These are phyloP conservation scores for Ustilaginoidea virens DNA, from an alignment of 2,329 filamentous ascomycete species.

Conservation along the genomic window DNA sequence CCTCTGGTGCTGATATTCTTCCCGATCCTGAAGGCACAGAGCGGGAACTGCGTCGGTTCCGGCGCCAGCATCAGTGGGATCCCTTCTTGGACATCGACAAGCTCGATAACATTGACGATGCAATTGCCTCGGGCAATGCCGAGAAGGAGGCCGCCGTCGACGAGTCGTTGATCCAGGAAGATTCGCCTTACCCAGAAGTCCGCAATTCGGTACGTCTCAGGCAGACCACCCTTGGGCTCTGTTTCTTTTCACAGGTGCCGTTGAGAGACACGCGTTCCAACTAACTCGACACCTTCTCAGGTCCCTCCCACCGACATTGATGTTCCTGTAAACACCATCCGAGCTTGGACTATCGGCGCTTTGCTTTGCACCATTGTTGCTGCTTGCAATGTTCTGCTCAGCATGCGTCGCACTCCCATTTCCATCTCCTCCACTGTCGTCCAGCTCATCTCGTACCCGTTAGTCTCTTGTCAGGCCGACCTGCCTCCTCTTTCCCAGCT, in stretches of 20 bases:
- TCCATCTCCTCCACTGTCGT: slow-evolving; percentile 37
- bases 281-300: slow-evolving; percentile 4
- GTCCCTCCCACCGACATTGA: slow-evolving; percentile 31
- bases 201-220: slow-evolving; percentile 9
- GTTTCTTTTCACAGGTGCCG: background rate
- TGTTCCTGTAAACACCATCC: slow-evolving; percentile 40
- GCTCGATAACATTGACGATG: slow-evolving; percentile 34
- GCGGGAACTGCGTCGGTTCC: slow-evolving; percentile 23
- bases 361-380: slow-evolving; percentile 42
- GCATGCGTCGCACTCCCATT: slow-evolving; percentile 32
- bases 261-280: background rate
- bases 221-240: background rate
- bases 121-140: slow-evolving; percentile 25
- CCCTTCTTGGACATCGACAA: slow-evolving; percentile 39
- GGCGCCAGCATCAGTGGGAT: slow-evolving; percentile 38
- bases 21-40: slow-evolving; percentile 9
- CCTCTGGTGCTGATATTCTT: slow-evolving; percentile 8
- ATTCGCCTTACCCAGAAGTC: slow-evolving; percentile 25
- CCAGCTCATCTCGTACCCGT: slow-evolving; percentile 38
- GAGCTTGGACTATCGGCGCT: slow-evolving; percentile 42
- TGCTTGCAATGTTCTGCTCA: slow-evolving; percentile 38
- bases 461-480: too few relatives aligned
- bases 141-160: slow-evolving; percentile 30
- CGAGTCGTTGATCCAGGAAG: slow-evolving; percentile 30
- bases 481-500: too few relatives aligned